phyloP scores from a whole-genome alignment of 805 yeast genomes.

The Ogataea parapolymorpha region DNA sequence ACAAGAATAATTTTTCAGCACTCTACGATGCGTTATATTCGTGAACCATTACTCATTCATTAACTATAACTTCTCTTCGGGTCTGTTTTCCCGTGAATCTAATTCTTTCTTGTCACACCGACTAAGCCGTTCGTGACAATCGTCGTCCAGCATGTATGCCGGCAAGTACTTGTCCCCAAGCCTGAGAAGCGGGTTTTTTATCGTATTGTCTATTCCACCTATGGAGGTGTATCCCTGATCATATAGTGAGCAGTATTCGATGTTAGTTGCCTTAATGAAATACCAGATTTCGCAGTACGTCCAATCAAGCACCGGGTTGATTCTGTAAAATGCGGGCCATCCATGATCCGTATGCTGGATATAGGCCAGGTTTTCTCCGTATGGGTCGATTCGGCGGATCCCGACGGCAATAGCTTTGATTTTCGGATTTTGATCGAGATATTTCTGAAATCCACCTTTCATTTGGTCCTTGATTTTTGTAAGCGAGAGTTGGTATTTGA shows the following conservation, averaged over 20 bases:
- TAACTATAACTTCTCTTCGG: slow-evolving; percentile 14
- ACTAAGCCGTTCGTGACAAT: slow-evolving; percentile 53
- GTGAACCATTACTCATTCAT: not conserved
- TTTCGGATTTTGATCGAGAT: slow-evolving; percentile 47
- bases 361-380: slow-evolving; percentile 53
- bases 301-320: slow-evolving; percentile 92
- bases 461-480: slow-evolving; percentile 43
- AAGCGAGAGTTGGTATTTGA: slow-evolving; percentile 52
- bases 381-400: slow-evolving; percentile 84
- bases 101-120: slow-evolving; percentile 22
- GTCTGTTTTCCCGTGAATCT: slow-evolving; percentile 8
- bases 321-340: slow-evolving; percentile 85
- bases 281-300: slow-evolving; percentile 81
- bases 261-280: slow-evolving; percentile 56
- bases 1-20: not conserved
- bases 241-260: slow-evolving; percentile 72
- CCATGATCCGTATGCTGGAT: slow-evolving; percentile 80
- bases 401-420: slow-evolving; percentile 84
- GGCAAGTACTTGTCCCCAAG: slow-evolving; percentile 36
- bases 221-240: slow-evolving; percentile 85
- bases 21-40: too few relatives aligned
- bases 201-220: slow-evolving; percentile 74
- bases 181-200: slow-evolving; percentile 62
- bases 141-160: slow-evolving; percentile 58
- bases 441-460: slow-evolving; percentile 67